Percentiles rank a stretch among this genome's conserved stretches.
Evolutionary conservation across 2,329 filamentous ascomycete species (phyloP).

Genomic region (Stachybotrys echinatus): DNA sequence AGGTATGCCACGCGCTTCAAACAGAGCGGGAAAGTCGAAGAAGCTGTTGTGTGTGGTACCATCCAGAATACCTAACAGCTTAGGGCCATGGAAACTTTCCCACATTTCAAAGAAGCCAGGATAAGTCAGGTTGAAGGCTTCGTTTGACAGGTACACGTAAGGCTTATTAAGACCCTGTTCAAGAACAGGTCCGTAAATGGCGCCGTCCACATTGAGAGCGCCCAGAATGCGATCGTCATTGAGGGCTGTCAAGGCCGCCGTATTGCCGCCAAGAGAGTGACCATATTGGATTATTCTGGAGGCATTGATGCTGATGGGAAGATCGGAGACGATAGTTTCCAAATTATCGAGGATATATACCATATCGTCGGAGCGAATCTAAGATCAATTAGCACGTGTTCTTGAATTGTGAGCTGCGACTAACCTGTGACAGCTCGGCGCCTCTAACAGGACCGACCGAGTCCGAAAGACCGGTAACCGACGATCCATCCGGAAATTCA

Average conservation of each 20-base stretch:
- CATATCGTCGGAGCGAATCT: conserved; percentile 25
- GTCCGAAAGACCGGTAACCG: too few relatives aligned
- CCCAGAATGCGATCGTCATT: conserved; percentile 24
- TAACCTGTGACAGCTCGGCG: not conserved
- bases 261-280: conserved; percentile 28
- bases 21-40: not conserved
- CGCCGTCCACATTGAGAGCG: conserved; percentile 33
- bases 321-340: conserved; percentile 5
- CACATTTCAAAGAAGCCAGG: not conserved
- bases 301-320: conserved; percentile 10
- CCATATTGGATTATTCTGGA: conserved; percentile 23
- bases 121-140: not conserved
- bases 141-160: conserved; percentile 6
- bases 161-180: conserved; percentile 14
- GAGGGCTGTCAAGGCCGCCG: conserved; percentile 20
- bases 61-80: not conserved
- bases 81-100: not conserved
- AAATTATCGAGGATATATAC: conserved; percentile 24
- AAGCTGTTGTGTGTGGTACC: not conserved
- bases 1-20: not conserved
- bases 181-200: conserved; percentile 12
- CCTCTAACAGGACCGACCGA: too few relatives aligned
- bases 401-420: too few relatives aligned
- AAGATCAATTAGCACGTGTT: too few relatives aligned
- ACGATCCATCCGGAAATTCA: conserved; percentile 33